Base-by-base conservation (phyloP, 352 stramenopile genomes). In the Bremia lactucae region DNA sequence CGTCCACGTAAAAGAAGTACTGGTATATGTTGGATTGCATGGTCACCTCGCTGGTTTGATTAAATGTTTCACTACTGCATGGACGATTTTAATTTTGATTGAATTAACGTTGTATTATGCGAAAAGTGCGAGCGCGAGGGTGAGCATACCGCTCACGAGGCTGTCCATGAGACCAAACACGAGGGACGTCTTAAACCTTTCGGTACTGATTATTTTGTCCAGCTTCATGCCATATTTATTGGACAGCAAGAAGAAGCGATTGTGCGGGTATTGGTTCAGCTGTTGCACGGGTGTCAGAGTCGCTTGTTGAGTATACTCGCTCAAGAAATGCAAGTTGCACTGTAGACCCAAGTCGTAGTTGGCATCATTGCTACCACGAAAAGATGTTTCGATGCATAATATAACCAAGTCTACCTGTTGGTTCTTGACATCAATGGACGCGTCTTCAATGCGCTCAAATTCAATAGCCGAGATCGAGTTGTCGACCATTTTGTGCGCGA, bases 311-410 rank as follows among this genome's bases (percentile, higher is more conserved):
- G 84, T 67, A 50, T 76, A 82, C 52, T 88, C 78, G 31, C 66
- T 65, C 16, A 88, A 59, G 21, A 89, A 67, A 48, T 81, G 63
- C 25, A 91, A 52, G 0, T 61, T 66, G 53, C 78, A 77, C 58
- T 78, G 77, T 35, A 89, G n/a, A 59, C 45, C 87, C 45, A 91
- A 49, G 51, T 91, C 79, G 65, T 98, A 98, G 64, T 97, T 97
- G 36, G 94, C 83, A 65, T 98, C 94, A 55, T 98, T 98, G 18
- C 77, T 97, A 19, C 94, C 95, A 26, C 86, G 87, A 29, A 97
- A 64, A n/a, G 85, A 95, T 59, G 97, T 97, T 68, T 98, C 95
- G 41, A 98, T 95, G 16, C 94, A 90, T 5, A 99, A 48, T 29
- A 97, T 80, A 7, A 75, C 89, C 66, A 97, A 98, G 55, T 97